Base-by-base conservation (phyloP, 2,329 filamentous ascomycete genomes). In the Dichotomopilus funicola region DNA sequence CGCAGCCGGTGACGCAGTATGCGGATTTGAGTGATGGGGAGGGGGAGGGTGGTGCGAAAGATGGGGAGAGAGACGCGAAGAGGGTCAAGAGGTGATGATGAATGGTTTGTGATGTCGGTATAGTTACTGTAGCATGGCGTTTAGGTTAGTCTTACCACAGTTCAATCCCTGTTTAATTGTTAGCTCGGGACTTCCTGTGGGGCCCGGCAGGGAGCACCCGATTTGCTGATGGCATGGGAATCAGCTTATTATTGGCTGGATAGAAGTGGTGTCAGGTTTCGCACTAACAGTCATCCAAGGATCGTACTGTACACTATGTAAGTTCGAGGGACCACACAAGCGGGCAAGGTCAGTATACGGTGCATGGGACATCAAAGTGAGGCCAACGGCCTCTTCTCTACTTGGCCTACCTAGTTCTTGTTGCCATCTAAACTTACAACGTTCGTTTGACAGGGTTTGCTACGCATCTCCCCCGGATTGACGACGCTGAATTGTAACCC, bases 1-100 rank as follows among this genome's bases (percentile, higher is more conserved):
- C 91, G 40, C 92, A 97, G 73, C 94, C 94, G 0, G 86, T 91
- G 63, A 90, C 91, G 33, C 87, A 96, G 62, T 99, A 95, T 74
- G 88, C 88, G 6, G 89, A 96, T 44, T 66, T 94, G 37, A 95
- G 91, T 69, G 92, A 95, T 65, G 89, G 91, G 12, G 91, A 95
- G 61, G 86, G 83, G 51, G 79, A 82, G 6, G 48, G 37, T 27
- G 19, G 19, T 27, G 19, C 19, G 19, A 27, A 27, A 61, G 86
- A 83, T 51, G 79, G 76, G 13, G 81, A 78, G 3, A 83, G 82
- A n/a, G 82, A 88, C 37, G 88, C 85, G 72, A 85, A 85, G 68
- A 80, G 73, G 66, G 68, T 72, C 3, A 83, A 79, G 71, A 74
- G 78, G 64, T 82, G 70, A 77, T 37, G 47, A 4, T 27, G 41